Evolutionary conservation across 78 protist genomes (phyloP).

Genomic region (Dictyostelium purpureum): DNA sequence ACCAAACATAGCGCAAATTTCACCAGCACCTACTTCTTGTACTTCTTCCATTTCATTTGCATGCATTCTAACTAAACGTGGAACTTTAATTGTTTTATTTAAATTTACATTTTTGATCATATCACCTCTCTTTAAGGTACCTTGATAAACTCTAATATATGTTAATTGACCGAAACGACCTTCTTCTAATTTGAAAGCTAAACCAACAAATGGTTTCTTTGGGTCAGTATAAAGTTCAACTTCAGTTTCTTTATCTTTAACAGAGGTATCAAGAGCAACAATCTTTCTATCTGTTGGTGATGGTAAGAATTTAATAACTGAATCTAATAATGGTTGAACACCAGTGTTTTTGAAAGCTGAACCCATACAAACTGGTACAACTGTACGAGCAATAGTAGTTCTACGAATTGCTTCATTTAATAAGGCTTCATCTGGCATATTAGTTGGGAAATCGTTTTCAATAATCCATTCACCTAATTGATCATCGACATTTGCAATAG

Average conservation of each 20-base stretch:
- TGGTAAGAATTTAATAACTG: constrained; percentile 91
- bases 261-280: constrained; percentile 56
- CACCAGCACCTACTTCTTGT: constrained; percentile 91
- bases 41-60: constrained; percentile 91
- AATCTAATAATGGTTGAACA: constrained; percentile 96
- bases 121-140: constrained; percentile 85
- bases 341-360: constrained; percentile 97
- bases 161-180: constrained; percentile 94
- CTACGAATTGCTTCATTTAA: constrained; percentile 63
- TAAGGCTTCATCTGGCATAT: constrained; percentile 36
- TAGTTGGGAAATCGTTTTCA: constrained; percentile 74
- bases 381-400: constrained; percentile 61
- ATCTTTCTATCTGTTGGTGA: constrained; percentile 86
- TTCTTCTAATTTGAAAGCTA: constrained; percentile 96
- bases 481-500: constrained; percentile 63
- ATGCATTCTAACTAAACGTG: constrained; percentile 97
- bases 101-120: constrained; percentile 71
- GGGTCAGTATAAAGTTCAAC: constrained; percentile 70
- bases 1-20: constrained; percentile 98
- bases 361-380: constrained; percentile 95
- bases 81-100: constrained; percentile 84
- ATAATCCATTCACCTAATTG: constrained; percentile 72
- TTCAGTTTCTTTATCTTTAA: constrained; percentile 25
- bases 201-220: constrained; percentile 85
- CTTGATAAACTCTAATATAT: constrained; percentile 97